phyloP scores from a whole-genome alignment of 306 rosid species.

The Echinosophora koreensis region DNA sequence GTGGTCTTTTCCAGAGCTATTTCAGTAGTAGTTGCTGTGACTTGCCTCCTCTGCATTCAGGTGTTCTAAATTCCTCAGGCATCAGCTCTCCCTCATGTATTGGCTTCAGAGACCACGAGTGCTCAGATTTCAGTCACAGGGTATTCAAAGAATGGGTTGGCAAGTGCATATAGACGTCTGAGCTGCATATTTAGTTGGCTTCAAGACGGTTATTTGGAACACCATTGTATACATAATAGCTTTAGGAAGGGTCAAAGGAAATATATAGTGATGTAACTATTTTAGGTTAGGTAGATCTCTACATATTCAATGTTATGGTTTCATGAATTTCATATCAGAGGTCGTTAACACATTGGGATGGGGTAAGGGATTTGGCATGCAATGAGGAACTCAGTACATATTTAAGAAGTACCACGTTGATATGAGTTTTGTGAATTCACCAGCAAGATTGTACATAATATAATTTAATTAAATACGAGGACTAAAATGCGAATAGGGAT shows the following conservation, averaged over 20 bases:
- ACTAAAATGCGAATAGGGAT: neutral
- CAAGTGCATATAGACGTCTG: slow-evolving; percentile 8
- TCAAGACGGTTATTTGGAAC: neutral
- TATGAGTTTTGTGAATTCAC: neutral
- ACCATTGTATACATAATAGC: slow-evolving; percentile 13
- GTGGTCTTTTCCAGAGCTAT: slow-evolving; percentile 93
- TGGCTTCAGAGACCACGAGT: slow-evolving; percentile 13
- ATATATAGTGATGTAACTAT: slow-evolving; percentile 51
- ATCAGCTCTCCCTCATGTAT: neutral
- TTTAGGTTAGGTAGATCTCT: slow-evolving; percentile 38
- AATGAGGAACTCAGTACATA: neutral
- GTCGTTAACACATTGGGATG: neutral
- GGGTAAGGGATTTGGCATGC: neutral
- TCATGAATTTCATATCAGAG: slow-evolving; percentile 17
- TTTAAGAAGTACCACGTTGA: neutral
- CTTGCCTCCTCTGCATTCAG: slow-evolving; percentile 32
- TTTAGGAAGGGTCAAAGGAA: slow-evolving; percentile 23
- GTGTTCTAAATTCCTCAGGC: slow-evolving; percentile 23
- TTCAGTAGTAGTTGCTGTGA: slow-evolving; percentile 52
- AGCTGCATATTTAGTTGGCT: slow-evolving; percentile 24
- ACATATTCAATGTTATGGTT: slow-evolving; percentile 5
- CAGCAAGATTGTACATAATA: neutral
- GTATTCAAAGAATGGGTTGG: slow-evolving; percentile 17
- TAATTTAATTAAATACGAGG: neutral
- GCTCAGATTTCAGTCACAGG: neutral